A percentile compares a stretch with the other conserved stretches of the same genome.
phyloP scores from a whole-genome alignment of 176 grass and related monocot species.

The Zizania latifolia region DNA sequence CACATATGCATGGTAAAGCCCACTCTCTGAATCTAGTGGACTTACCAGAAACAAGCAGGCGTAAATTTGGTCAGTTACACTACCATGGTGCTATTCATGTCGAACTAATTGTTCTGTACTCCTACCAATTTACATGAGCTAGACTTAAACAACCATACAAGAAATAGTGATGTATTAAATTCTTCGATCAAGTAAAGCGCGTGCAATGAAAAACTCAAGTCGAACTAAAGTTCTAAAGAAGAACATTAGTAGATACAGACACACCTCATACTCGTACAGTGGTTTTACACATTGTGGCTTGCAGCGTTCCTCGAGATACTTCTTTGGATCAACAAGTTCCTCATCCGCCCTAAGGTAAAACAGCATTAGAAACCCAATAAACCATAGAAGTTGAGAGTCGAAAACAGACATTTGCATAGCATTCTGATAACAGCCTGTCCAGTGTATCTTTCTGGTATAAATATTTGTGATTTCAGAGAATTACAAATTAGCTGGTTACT shows the following conservation, averaged over 20 bases:
- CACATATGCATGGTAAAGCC: background rate
- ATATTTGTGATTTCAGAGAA: background rate
- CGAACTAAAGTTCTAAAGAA: background rate
- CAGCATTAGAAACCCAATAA: background rate
- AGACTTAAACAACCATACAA: background rate
- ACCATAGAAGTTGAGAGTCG: background rate
- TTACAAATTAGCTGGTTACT: background rate
- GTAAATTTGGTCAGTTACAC: background rate
- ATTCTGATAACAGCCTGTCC: background rate
- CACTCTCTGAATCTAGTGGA: too few species aligned
- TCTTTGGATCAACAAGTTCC: slow-evolving; percentile 55
- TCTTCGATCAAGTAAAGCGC: background rate
- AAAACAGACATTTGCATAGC: background rate
- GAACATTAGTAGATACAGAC: background rate
- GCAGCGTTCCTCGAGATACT: slow-evolving; percentile 61
- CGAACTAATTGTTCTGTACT: background rate
- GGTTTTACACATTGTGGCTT: slow-evolving; percentile 63
- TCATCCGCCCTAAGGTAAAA: slow-evolving; percentile 45
- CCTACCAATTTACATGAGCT: background rate
- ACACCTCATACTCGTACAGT: slow-evolving; percentile 53
- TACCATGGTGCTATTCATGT: background rate
- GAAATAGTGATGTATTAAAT: background rate
- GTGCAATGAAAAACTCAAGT: background rate
- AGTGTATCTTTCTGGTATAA: background rate
- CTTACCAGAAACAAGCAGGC: too few species aligned